These are phyloP conservation scores for Acanthamoeba divionensis DNA, from an alignment of 208 protist species.

Conservation along the genomic window DNA sequence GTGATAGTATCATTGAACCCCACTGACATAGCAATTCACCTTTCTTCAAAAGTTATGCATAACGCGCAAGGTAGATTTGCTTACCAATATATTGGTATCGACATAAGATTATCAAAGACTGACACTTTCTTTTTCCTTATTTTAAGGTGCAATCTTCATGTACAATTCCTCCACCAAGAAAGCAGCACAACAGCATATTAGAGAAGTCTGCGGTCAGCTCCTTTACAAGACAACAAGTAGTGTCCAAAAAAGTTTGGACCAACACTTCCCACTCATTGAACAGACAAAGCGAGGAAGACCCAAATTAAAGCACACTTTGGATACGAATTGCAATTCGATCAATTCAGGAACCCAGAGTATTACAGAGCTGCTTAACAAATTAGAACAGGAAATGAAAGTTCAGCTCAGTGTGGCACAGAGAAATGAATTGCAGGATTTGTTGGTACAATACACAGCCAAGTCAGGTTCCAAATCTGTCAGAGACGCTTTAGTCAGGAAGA, in stretches of 20 bases:
- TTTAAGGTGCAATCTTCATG: background rate
- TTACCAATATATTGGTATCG: too few species aligned
- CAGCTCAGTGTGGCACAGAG: background rate
- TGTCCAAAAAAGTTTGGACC: too few species aligned
- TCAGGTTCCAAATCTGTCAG: too few species aligned
- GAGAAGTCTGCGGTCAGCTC: background rate
- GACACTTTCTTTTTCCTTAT: background rate
- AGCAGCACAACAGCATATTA: background rate
- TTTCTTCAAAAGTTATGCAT: background rate
- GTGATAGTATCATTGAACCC: background rate
- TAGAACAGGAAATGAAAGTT: background rate
- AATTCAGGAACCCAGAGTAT: background rate
- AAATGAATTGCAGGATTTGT: background rate
- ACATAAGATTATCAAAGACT: too few species aligned
- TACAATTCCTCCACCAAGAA: background rate
- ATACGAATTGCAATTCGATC: too few species aligned
- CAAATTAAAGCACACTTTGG: too few species aligned
- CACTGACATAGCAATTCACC: background rate
- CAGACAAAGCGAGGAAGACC: too few species aligned
- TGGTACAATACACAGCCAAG: background rate
- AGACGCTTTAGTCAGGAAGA: background rate
- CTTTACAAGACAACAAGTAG: background rate
- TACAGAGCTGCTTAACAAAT: too few species aligned
- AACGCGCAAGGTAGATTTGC: background rate
- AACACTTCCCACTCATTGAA: background rate